Conservation (phyloP, 148 eudicot genomes). For the Rhododendron ovatum region DNA sequence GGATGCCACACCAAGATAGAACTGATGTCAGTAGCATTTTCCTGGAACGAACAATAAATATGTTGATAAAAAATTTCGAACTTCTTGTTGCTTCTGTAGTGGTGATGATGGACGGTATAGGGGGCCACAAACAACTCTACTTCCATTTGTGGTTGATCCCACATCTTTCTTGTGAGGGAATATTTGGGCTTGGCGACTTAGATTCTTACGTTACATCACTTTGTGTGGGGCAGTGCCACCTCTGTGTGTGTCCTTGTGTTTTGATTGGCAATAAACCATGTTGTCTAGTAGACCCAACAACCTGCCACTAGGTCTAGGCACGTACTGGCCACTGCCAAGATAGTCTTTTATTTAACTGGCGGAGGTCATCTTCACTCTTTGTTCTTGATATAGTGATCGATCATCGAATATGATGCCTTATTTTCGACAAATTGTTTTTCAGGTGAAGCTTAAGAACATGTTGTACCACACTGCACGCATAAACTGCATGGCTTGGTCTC, state of each 20-base stretch:
- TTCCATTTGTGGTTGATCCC: neutral
- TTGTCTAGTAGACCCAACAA: neutral
- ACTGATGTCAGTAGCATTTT: neutral
- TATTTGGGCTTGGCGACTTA: neutral
- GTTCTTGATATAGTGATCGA: neutral
- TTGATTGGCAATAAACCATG: neutral
- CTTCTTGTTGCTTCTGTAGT: neutral
- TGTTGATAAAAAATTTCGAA: neutral
- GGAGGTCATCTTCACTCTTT: neutral
- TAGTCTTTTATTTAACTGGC: neutral
- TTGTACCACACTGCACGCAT: conserved; percentile 82
- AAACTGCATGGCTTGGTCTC: conserved; percentile 91
- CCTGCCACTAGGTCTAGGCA: neutral
- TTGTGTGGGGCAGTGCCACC: neutral
- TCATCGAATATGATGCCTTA: neutral
- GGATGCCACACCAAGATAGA: neutral
- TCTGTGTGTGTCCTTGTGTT: neutral
- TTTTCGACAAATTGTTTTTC: conserved; percentile 12
- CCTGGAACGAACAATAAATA: neutral
- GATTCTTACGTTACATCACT: neutral
- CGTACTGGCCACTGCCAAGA: neutral
- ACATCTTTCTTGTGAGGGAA: neutral
- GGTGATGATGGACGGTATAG: neutral
- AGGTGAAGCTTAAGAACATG: conserved; percentile 95
- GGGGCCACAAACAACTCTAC: neutral